phyloP scores from a whole-genome alignment of 1,284 basidiomycete genomes.

The Ganoderma meredithae region DNA sequence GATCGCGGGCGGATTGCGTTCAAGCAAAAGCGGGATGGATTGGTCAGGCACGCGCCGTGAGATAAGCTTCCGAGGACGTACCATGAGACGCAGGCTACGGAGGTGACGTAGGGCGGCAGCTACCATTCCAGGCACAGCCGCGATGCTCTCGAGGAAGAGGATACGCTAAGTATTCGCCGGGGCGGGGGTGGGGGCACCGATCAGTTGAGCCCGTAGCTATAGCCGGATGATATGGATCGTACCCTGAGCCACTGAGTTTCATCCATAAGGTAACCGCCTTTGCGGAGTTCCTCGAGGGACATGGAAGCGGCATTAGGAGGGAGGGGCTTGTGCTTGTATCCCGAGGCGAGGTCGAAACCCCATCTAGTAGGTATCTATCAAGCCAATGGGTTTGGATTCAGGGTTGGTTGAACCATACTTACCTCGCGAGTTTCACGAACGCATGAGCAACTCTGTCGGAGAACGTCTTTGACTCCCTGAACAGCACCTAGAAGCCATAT shows the following conservation, averaged over 20 bases:
- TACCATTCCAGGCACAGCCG: slow-evolving; percentile 95
- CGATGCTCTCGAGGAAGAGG: slow-evolving; percentile 89
- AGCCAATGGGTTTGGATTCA: not conserved
- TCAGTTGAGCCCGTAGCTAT: not conserved
- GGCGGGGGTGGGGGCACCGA: not conserved
- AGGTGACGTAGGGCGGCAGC: slow-evolving; percentile 89
- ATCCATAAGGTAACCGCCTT: slow-evolving; percentile 76
- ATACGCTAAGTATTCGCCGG: slow-evolving; percentile 66
- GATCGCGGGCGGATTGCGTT: slow-evolving; percentile 2
- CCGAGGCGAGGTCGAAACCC: slow-evolving; percentile 79
- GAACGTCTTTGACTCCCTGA: slow-evolving; percentile 68
- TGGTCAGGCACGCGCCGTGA: slow-evolving; percentile 15
- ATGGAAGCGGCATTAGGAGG: slow-evolving; percentile 64
- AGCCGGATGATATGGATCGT: slow-evolving; percentile 33
- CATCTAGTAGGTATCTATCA: slow-evolving; percentile 47
- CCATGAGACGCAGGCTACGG: slow-evolving; percentile 84
- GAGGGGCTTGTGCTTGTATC: slow-evolving; percentile 80
- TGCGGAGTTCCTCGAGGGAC: slow-evolving; percentile 74
- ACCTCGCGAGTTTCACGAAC: slow-evolving; percentile 68
- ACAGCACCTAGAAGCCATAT: slow-evolving; percentile 64
- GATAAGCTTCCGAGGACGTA: slow-evolving; percentile 40
- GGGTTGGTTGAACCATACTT: slow-evolving; percentile 21
- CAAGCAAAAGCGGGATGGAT: slow-evolving; percentile 10
- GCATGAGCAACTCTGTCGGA: slow-evolving; percentile 77
- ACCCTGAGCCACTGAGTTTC: slow-evolving; percentile 82